These are phyloP conservation scores for Puccinia triticina DNA, from an alignment of 1,284 basidiomycete species.

Conservation along the genomic window DNA sequence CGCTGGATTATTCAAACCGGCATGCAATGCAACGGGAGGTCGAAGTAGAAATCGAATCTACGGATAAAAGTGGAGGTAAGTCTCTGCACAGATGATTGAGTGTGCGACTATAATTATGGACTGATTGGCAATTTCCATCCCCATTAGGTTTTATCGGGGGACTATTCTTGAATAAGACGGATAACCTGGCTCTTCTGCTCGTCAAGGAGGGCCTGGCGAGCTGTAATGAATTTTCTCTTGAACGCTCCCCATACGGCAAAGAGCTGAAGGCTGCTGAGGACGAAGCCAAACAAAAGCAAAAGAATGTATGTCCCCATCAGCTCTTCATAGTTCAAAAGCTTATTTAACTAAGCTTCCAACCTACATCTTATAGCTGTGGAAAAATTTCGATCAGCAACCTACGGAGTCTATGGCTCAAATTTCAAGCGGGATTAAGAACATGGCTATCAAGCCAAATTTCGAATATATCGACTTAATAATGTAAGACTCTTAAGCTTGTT, in stretches of 20 bases:
- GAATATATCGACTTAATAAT: slow-evolving; percentile 73
- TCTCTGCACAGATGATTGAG: neutral
- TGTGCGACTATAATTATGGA: neutral
- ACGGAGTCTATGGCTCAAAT: slow-evolving; percentile 44
- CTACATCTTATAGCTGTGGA: slow-evolving; percentile 17
- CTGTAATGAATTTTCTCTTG: slow-evolving; percentile 85
- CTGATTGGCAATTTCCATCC: neutral
- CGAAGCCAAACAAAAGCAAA: slow-evolving; percentile 56
- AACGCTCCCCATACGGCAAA: slow-evolving; percentile 74
- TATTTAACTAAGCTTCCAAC: neutral
- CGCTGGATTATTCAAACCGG: slow-evolving; percentile 76
- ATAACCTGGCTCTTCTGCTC: slow-evolving; percentile 81
- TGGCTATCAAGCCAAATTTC: slow-evolving; percentile 70
- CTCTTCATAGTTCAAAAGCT: neutral
- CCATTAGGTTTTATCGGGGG: neutral
- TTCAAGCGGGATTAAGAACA: slow-evolving; percentile 46
- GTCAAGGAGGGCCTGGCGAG: slow-evolving; percentile 77
- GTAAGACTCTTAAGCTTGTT: slow-evolving; percentile 63
- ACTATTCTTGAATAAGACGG: slow-evolving; percentile 64
- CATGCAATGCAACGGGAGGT: slow-evolving; percentile 91
- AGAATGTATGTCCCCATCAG: slow-evolving; percentile 36
- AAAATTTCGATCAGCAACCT: slow-evolving; percentile 21
- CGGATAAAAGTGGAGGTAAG: slow-evolving; percentile 94
- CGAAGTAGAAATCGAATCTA: slow-evolving; percentile 84
- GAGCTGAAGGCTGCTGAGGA: slow-evolving; percentile 80